A percentile compares a stretch with the other conserved stretches of the same genome.
Conservation (phyloP, 495 filamentous ascomycete genomes). For the Trichocladium uniseriatum region DNA sequence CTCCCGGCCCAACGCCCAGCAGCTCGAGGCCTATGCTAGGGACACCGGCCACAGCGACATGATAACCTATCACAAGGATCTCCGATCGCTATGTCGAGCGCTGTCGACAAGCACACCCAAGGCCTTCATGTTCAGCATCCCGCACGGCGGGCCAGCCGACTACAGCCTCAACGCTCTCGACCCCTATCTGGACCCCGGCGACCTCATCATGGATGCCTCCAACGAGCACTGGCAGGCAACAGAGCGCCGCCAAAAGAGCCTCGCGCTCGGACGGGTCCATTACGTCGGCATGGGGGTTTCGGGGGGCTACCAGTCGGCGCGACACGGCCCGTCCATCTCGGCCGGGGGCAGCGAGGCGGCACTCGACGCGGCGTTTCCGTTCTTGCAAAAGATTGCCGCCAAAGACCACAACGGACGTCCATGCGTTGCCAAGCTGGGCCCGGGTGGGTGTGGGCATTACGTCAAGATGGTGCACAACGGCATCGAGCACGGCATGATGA, state of each 20-base stretch:
- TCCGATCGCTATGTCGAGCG: neutral
- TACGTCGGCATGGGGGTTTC: constrained; percentile 47
- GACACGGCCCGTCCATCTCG: constrained; percentile 25
- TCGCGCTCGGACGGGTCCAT: constrained; percentile 24
- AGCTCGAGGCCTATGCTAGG: neutral
- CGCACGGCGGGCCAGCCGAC: constrained; percentile 60
- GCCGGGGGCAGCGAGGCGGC: constrained; percentile 32
- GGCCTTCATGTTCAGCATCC: constrained; percentile 57
- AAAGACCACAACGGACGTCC: constrained; percentile 49
- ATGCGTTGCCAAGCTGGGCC: constrained; percentile 54
- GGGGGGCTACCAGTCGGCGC: constrained; percentile 53
- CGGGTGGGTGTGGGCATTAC: constrained; percentile 58
- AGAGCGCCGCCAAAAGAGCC: constrained; percentile 51
- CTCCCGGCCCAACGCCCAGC: constrained; percentile 25
- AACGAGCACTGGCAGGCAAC: constrained; percentile 67
- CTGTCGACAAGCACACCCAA: constrained; percentile 7
- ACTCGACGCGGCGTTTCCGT: constrained; percentile 31
- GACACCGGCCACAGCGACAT: neutral
- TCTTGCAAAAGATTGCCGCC: constrained; percentile 53
- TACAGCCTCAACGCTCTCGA: constrained; percentile 52
- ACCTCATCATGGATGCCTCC: constrained; percentile 63
- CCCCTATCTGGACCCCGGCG: constrained; percentile 47
- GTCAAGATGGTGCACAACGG: constrained; percentile 76
- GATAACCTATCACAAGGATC: neutral
- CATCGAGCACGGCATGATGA: constrained; percentile 63